Evolutionary conservation across 108 stramenopile genomes (phyloP), one percentile per base, ranked within the genome.

Genomic region (Cyclostephanos tholiformis): DNA sequence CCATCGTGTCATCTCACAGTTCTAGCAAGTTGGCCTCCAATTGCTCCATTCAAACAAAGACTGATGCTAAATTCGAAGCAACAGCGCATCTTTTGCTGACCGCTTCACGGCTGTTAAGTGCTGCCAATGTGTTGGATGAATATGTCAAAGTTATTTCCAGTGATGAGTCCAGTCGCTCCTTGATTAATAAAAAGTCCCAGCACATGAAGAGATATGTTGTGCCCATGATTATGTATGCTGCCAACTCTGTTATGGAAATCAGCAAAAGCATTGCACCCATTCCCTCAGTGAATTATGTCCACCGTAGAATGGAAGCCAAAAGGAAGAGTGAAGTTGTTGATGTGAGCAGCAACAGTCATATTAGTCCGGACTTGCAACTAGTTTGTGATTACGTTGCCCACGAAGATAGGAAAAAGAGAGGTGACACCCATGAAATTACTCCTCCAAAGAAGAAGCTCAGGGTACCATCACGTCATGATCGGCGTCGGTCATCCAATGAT

Each of bases 261-360:
- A 29, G 27, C 55, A 57, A 26, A 57, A 57, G 27, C 27, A 8
- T 57, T 29, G 26, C 55, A 29, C 13, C 55, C 55, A 57, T 57
- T 57, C 27, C 55, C 57, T 32, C 30, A 30, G 57, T 58, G 30
- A 30, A 35, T 16, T 58, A 58, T 35, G 57, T 58, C 14, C 57
- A 58, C 57, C 29, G 17, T 35, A 13, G 19, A 30, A 58, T 32
- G 30, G 57, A 58, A 35, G 57, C 32, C 30, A 58, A 58, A 35
- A 58, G 32, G 57, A 58, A 58, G 57, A 58, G 32, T 35, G 57
- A 58, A 35, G 57, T 58, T 30, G 57, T 58, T 35, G 57, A 58
- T 14, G 30, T 35, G 12, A 46, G 44, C 44, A 58, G 32, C 29
- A 58, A 58, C 32, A 58, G 32, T 14, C 29, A 14, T 30, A 58